phyloP scores from a whole-genome alignment of 805 yeast genomes.

The Candida incommunis region DNA sequence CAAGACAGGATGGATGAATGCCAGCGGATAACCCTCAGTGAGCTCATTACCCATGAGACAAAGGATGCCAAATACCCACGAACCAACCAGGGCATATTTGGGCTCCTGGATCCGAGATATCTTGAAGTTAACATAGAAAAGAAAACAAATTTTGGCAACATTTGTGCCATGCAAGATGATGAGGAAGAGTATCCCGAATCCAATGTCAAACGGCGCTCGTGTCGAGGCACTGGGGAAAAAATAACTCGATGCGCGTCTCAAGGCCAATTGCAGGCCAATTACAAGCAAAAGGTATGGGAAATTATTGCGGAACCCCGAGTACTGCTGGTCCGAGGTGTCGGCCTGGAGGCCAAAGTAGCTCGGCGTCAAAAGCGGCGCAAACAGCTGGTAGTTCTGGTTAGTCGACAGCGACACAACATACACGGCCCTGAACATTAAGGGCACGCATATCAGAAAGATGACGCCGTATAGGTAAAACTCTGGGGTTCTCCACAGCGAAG shows the following conservation, averaged over 20 bases:
- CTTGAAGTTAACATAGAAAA: constrained; percentile 38
- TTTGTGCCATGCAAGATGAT: constrained; percentile 73
- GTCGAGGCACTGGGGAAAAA: constrained; percentile 14
- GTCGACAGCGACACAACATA: constrained; percentile 38
- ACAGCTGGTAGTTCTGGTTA: constrained; percentile 58
- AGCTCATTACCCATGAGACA: constrained; percentile 67
- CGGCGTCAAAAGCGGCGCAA: constrained; percentile 42
- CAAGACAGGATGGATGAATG: constrained; percentile 27
- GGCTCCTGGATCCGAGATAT: constrained; percentile 25
- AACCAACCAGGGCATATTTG: constrained; percentile 12
- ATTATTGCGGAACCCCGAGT: constrained; percentile 74
- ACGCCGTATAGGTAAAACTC: constrained; percentile 62
- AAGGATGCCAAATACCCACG: constrained; percentile 74
- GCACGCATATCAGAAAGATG: constrained; percentile 56
- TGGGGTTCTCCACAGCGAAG: constrained; percentile 55
- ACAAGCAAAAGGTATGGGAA: constrained; percentile 46
- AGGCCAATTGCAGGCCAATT: constrained; percentile 35
- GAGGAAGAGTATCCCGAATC: constrained; percentile 56
- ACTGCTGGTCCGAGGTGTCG: constrained; percentile 87
- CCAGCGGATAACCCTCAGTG: constrained; percentile 40
- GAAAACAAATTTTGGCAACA: constrained; percentile 42
- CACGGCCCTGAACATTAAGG: constrained; percentile 70
- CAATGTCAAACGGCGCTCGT: constrained; percentile 52
- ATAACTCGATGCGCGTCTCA: constrained; percentile 27
- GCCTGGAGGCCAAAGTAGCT: constrained; percentile 81